Percentiles rank a stretch among this genome's conserved stretches.
Conservation (phyloP, 768 basidiomycete species). For the Mrakia hoshinonis region DNA sequence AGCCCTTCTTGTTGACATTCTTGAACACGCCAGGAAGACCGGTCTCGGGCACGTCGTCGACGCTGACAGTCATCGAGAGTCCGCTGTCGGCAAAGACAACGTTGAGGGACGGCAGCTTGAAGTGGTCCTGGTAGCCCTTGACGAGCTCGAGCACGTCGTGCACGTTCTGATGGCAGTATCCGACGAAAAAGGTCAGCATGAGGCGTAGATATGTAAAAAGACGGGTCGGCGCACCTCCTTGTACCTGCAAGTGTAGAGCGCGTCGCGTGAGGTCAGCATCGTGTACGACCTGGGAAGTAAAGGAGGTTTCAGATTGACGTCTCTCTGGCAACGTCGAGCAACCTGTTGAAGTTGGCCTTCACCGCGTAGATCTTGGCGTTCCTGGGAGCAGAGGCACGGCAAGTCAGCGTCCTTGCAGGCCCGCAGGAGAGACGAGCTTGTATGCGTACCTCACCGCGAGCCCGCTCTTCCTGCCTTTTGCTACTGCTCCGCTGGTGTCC, state of each 20-base stretch:
- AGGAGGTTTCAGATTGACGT: slow-evolving; percentile 49
- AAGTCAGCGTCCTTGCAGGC: neutral
- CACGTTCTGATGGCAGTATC: slow-evolving; percentile 58
- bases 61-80: slow-evolving; percentile 61
- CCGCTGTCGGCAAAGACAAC: slow-evolving; percentile 59
- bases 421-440: no score
- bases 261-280: neutral
- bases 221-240: neutral
- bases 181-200: neutral
- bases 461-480: slow-evolving; percentile 11
- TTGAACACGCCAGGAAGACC: slow-evolving; percentile 62
- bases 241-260: neutral
- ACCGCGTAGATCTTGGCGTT: slow-evolving; percentile 85
- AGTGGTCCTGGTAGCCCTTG: slow-evolving; percentile 44
- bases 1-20: slow-evolving; percentile 46
- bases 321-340: slow-evolving; percentile 89
- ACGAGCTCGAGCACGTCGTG: slow-evolving; percentile 54
- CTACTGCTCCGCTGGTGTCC: neutral
- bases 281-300: neutral
- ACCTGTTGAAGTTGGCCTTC: slow-evolving; percentile 68
- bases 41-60: slow-evolving; percentile 51
- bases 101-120: slow-evolving; percentile 54
- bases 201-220: neutral
- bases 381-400: slow-evolving; percentile 37
- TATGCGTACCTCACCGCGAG: slow-evolving; percentile 12